Evolutionary conservation across 202 grass and related monocot species (phyloP), one percentile per base, ranked within the genome.

Genomic region (Panicum virgatum): DNA sequence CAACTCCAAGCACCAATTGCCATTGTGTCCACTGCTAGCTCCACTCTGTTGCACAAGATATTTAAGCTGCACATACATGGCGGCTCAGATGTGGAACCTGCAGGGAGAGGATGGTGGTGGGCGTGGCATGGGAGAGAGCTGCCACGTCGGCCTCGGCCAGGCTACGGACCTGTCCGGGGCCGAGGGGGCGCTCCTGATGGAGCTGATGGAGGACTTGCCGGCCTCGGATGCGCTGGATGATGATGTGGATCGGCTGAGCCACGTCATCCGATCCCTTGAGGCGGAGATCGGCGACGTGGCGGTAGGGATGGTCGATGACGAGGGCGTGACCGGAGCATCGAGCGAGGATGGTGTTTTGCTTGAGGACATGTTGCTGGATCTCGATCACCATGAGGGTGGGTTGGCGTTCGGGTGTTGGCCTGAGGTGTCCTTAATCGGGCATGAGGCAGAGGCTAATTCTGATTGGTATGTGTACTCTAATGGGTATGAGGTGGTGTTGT

Each of bases 201-300:
- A 92, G 66, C 6, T 92, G n/a, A 61, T 92, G 47, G 87, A 92
- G 42, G 85, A 91, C 48, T 61, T 87, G 50, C 44, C 18, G 11
- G 38, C 73, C 5, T 29, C 79, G 0, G 59, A 76, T 20, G 3
- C 44, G 39, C 12, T 45, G 0, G 81, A 81, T 4, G 62, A 30
- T 1, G 90, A 77, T 1, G 32, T 10, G 2, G 84, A 87, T 7
- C 66, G 72, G 47, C 69, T 92, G 51, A 69, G 81, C 79, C 73
- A 63, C 7, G 90, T 92, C 51, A 82, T 92, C 12, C 80, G 44
- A 58, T 92, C 90, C 5, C 81, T 92, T 0, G 90, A 92, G 69
- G 90, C 75, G 1, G 90, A 92, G 84, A 90, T 92, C 36, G 32
- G 50, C 23, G 15, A 0, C 6, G 51, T 15, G 7, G 19, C 60